These are phyloP conservation scores for Ceratobasidium sp. DNA, from an alignment of 1,284 basidiomycete genomes.

Conservation along the genomic window DNA sequence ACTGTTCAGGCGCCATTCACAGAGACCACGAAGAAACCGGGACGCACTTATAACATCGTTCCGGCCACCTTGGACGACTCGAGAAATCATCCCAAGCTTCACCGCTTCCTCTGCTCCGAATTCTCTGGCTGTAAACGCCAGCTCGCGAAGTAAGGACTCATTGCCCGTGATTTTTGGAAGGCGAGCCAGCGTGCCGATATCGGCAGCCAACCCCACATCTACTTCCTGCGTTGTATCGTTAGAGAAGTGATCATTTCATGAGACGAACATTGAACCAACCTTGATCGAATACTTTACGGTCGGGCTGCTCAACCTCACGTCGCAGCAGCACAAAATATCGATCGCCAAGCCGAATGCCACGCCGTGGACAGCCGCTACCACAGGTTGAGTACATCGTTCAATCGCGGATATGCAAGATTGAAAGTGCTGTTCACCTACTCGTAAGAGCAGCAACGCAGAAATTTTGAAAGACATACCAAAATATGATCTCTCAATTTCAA, in stretches of 20 bases:
- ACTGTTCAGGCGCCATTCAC: not conserved
- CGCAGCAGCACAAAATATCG: constrained; percentile 81
- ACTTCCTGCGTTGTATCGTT: constrained; percentile 68
- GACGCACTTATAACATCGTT: constrained; percentile 55
- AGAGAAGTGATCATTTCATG: too few relatives aligned
- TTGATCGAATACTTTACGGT: constrained; percentile 78
- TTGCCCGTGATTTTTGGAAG: constrained; percentile 85
- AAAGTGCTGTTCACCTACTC: constrained; percentile 55
- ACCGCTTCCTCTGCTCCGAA: constrained; percentile 78
- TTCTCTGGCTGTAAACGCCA: constrained; percentile 77
- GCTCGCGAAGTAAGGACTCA: constrained; percentile 77
- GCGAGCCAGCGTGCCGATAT: constrained; percentile 88
- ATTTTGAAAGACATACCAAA: constrained; percentile 48
- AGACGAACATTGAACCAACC: too few relatives aligned
- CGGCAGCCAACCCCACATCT: constrained; percentile 88
- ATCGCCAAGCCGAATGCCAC: constrained; percentile 76
- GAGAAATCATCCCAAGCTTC: constrained; percentile 78
- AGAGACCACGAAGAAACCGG: not conserved
- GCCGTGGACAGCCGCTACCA: constrained; percentile 86
- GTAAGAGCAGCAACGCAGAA: not conserved
- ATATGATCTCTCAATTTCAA: constrained; percentile 60
- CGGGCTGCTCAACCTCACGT: constrained; percentile 77
- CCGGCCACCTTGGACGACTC: constrained; percentile 71
- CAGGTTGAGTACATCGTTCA: constrained; percentile 78
- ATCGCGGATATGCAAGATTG: constrained; percentile 76